Conservation (phyloP, 163 green algal genomes). For the Scenedesmus sp. region DNA sequence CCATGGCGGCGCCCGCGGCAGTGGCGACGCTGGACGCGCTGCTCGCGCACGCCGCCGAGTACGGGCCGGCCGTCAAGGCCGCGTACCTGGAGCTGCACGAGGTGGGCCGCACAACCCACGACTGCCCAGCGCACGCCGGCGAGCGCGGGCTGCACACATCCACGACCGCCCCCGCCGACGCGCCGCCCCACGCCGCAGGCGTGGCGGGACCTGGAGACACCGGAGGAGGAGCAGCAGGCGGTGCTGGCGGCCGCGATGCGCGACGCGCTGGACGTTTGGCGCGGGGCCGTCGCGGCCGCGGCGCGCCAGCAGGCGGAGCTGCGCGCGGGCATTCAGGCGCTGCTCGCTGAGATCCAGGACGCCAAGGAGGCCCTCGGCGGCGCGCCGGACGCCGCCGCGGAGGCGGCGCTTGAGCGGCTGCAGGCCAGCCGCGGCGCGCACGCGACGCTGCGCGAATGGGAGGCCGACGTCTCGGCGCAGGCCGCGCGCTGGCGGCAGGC, state of each 20-base stretch:
- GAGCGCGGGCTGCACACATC: no score
- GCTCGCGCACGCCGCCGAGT: conserved; percentile 4
- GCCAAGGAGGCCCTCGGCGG: conserved; percentile 42
- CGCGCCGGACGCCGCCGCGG: conserved; percentile 18
- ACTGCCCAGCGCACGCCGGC: no score
- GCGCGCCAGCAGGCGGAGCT: conserved; percentile 23
- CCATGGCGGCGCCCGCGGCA: background rate
- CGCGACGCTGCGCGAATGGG: conserved; percentile 27
- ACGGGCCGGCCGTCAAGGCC: background rate
- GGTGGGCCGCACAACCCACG: no score
- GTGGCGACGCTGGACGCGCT: conserved; percentile 1
- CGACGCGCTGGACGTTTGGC: conserved; percentile 16
- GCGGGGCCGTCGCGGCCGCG: background rate
- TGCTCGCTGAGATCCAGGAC: conserved; percentile 23
- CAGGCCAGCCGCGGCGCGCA: conserved; percentile 10
- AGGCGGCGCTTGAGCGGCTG: conserved; percentile 16
- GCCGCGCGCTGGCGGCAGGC: conserved; percentile 29
- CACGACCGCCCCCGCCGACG: no score
- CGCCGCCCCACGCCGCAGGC: no score
- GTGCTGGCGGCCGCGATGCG: conserved; percentile 8
- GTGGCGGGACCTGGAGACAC: conserved; percentile 34
- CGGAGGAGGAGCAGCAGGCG: conserved; percentile 8
- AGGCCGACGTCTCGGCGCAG: conserved; percentile 9
- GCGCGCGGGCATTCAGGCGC: conserved; percentile 8
- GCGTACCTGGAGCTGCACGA: conserved; percentile 7